These are phyloP conservation scores for Silene coronaria DNA, from an alignment of 179 eudicot genomes.

Conservation along the genomic window DNA sequence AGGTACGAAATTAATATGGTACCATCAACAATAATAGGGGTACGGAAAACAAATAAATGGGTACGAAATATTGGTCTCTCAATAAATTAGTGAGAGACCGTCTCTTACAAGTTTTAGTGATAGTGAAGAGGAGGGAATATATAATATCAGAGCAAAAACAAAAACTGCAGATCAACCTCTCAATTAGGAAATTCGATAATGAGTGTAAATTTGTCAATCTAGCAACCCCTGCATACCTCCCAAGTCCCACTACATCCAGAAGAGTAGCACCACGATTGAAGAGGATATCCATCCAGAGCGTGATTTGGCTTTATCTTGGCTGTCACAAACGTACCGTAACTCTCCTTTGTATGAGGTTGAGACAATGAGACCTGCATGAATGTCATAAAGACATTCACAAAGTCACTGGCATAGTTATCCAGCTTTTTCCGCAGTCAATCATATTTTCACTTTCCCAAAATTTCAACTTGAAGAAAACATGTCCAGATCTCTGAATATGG, in stretches of 20 bases:
- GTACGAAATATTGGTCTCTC: no score
- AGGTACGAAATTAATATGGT: no score
- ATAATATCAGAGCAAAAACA: no score
- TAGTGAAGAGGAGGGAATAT: no score
- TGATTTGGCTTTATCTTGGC: not conserved
- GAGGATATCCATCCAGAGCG: not conserved
- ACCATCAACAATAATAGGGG: no score
- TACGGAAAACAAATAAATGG: no score
- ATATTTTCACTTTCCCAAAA: not conserved
- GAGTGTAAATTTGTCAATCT: not conserved
- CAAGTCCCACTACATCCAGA: not conserved
- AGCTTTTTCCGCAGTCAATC: no score
- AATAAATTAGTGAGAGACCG: no score
- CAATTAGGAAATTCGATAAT: constrained; percentile 30
- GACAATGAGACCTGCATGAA: not conserved
- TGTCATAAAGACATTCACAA: no score
- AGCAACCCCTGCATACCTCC: not conserved
- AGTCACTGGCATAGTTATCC: no score
- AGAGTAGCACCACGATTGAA: not conserved
- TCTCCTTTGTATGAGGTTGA: not conserved
- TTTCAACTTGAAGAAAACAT: not conserved
- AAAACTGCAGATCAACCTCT: constrained; percentile 27
- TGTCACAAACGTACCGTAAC: not conserved
- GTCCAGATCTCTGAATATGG: not conserved
- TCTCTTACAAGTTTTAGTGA: no score